A percentile compares a stretch with the other conserved stretches of the same genome.
phyloP scores from a whole-genome alignment of 495 filamentous ascomycete species.

The Penicillium robsamsonii region DNA sequence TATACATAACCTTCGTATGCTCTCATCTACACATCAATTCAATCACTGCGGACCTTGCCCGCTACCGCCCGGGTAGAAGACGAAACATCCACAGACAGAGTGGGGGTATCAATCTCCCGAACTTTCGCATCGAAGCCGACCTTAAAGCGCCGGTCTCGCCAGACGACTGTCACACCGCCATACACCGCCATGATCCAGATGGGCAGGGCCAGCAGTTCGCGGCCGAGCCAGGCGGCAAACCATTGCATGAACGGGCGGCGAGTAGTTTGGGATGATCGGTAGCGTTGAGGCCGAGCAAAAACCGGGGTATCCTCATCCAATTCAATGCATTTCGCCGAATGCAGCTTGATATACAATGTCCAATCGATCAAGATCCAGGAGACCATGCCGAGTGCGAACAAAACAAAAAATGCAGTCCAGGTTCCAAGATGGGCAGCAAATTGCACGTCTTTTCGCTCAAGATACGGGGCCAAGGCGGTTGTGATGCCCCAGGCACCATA shows the following conservation, averaged over 20 bases:
- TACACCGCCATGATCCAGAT: constrained; percentile 86
- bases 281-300: constrained; percentile 56
- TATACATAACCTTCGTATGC: constrained; percentile 13
- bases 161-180: constrained; percentile 78
- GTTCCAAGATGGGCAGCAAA: constrained; percentile 43
- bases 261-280: constrained; percentile 22
- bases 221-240: constrained; percentile 79
- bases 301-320: constrained; percentile 67
- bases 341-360: constrained; percentile 68
- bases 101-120: constrained; percentile 39
- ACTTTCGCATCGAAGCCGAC: constrained; percentile 84
- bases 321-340: constrained; percentile 66
- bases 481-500: constrained; percentile 79
- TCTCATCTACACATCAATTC: constrained; percentile 22
- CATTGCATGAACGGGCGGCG: constrained; percentile 64
- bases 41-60: constrained; percentile 31
- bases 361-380: constrained; percentile 76
- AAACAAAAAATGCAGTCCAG: constrained; percentile 63
- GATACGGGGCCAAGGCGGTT: constrained; percentile 61
- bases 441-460: constrained; percentile 51
- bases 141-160: constrained; percentile 79
- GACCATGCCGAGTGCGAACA: constrained; percentile 65
- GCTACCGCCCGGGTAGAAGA: constrained; percentile 15
- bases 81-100: constrained; percentile 16
- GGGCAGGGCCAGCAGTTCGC: constrained; percentile 77